These are phyloP conservation scores for Thymus quinquecostatus DNA, from an alignment of 257 asterid genomes.

Conservation along the genomic window DNA sequence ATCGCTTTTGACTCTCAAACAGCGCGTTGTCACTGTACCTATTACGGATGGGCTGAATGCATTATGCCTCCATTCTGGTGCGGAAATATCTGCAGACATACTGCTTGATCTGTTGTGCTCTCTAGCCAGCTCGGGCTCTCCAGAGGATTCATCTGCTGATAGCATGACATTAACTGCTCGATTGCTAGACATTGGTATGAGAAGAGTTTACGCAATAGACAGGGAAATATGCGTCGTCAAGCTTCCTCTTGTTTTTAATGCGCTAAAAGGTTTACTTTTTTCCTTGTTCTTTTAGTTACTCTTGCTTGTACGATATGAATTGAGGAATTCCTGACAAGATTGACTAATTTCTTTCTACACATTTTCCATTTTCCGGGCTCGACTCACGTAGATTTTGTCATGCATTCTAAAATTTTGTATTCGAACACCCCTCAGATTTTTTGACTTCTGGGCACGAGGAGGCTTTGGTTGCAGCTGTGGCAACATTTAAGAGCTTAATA, in stretches of 20 bases:
- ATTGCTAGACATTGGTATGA: slow-evolving; percentile 83
- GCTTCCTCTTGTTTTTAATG: slow-evolving; percentile 77
- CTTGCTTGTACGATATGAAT: neutral
- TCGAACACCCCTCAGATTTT: slow-evolving; percentile 55
- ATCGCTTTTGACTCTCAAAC: slow-evolving; percentile 67
- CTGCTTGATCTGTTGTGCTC: slow-evolving; percentile 77
- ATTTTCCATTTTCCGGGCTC: neutral
- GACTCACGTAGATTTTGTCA: neutral
- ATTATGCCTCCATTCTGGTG: slow-evolving; percentile 61
- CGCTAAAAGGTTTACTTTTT: slow-evolving; percentile 61
- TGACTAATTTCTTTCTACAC: neutral
- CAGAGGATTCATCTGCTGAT: slow-evolving; percentile 74
- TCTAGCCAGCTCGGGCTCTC: slow-evolving; percentile 58
- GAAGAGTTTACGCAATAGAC: slow-evolving; percentile 61
- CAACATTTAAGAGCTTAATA: slow-evolving; percentile 76
- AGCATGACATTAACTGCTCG: slow-evolving; percentile 83
- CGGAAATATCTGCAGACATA: slow-evolving; percentile 68
- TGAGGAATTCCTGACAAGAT: neutral
- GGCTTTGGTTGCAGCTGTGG: slow-evolving; percentile 71
- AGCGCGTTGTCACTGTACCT: slow-evolving; percentile 70
- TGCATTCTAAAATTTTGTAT: slow-evolving; percentile 10
- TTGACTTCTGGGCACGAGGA: slow-evolving; percentile 90
- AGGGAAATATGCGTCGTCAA: slow-evolving; percentile 76
- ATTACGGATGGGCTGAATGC: slow-evolving; percentile 71
- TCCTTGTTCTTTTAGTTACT: slow-evolving; percentile 25